phyloP scores from a whole-genome alignment of 352 stramenopile species.

The Phytophthora europaea region DNA sequence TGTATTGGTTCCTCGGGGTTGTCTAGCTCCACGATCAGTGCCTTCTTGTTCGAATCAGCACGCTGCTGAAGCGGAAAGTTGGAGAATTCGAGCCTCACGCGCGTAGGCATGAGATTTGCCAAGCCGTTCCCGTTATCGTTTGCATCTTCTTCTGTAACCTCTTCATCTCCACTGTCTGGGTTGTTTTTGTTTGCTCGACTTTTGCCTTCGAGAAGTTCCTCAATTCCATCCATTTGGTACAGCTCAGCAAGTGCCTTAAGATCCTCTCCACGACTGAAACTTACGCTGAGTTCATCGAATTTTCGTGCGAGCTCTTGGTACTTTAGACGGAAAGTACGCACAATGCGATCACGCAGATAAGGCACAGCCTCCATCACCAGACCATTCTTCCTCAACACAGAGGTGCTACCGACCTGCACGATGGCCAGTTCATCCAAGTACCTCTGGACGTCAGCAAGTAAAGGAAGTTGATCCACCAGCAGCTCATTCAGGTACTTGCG shows the following conservation, averaged over 20 bases:
- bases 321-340: constrained; percentile 50
- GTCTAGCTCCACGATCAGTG: constrained; percentile 74
- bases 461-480: constrained; percentile 95
- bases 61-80: constrained; percentile 25
- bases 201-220: constrained; percentile 71
- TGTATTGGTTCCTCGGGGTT: constrained; percentile 37
- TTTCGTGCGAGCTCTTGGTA: constrained; percentile 50
- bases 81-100: constrained; percentile 58
- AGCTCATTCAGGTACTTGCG: constrained; percentile 97
- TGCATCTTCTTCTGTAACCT: constrained; percentile 11
- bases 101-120: constrained; percentile 24
- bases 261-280: constrained; percentile 67
- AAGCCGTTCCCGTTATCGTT: constrained; percentile 15
- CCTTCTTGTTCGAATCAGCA: constrained; percentile 37
- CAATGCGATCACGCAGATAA: constrained; percentile 66
- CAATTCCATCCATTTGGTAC: constrained; percentile 85
- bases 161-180: constrained; percentile 8
- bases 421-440: constrained; percentile 97
- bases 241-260: constrained; percentile 74
- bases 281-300: constrained; percentile 59
- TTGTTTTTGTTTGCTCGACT: constrained; percentile 9
- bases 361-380: constrained; percentile 87
- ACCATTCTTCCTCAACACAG: constrained; percentile 46
- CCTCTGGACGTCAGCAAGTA: constrained; percentile 94
- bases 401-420: constrained; percentile 74